These are phyloP conservation scores for Juglanconis juglandina DNA, from an alignment of 2,329 filamentous ascomycete species.

Conservation along the genomic window DNA sequence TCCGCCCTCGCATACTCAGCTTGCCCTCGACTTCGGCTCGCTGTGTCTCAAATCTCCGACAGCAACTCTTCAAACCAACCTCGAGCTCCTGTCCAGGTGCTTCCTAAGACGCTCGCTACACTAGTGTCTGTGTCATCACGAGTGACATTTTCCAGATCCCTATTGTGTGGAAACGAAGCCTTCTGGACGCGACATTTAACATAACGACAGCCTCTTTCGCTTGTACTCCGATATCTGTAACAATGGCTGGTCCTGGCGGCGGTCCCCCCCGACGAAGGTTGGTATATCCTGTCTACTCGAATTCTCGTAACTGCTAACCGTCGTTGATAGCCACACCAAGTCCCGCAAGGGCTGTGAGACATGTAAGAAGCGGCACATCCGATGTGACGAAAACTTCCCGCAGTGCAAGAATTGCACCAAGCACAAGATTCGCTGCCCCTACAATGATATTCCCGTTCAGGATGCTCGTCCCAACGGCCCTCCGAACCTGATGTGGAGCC, in stretches of 20 bases:
- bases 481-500: constrained; percentile 76
- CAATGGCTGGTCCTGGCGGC: constrained; percentile 91
- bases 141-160: background rate
- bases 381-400: constrained; percentile 95
- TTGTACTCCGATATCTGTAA: constrained; percentile 21
- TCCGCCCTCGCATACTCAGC: background rate
- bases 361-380: constrained; percentile 95
- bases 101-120: constrained; percentile 4
- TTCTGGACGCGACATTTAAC: constrained; percentile 13
- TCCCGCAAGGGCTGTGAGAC: constrained; percentile 97
- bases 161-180: too few species aligned
- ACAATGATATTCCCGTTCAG: constrained; percentile 78
- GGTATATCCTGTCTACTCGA: constrained; percentile 24
- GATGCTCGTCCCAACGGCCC: constrained; percentile 61
- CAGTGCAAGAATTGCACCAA: constrained; percentile 99
- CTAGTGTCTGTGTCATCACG: constrained; percentile 8
- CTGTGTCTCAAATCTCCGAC: background rate
- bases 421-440: constrained; percentile 97
- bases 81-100: background rate
- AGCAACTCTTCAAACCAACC: background rate
- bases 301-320: constrained; percentile 20
- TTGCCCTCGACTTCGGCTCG: background rate
- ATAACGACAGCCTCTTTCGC: background rate
- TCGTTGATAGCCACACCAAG: constrained; percentile 79
- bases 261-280: constrained; percentile 77